Evolutionary conservation across 2,329 filamentous ascomycete genomes (phyloP).

Genomic region (Mycosphaerella sp.): DNA sequence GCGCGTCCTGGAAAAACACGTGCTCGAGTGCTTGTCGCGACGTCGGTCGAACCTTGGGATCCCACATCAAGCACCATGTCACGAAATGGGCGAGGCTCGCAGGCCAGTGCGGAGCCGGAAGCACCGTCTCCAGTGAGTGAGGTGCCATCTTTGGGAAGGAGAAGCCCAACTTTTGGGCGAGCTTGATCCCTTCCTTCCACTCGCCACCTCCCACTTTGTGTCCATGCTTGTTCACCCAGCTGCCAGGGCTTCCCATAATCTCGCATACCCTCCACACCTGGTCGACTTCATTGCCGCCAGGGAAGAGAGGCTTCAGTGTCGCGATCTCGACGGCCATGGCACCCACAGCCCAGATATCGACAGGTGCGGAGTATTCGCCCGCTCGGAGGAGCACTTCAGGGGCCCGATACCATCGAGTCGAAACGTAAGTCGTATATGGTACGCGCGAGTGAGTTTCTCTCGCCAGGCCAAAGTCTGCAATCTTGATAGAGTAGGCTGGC

Average conservation of each 20-base stretch:
- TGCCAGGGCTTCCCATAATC: slow-evolving; percentile 97
- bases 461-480: slow-evolving; percentile 96
- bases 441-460: slow-evolving; percentile 93
- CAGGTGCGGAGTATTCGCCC: slow-evolving; percentile 93
- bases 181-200: slow-evolving; percentile 87
- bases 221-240: slow-evolving; percentile 93
- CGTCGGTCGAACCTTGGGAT: slow-evolving; percentile 84
- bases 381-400: slow-evolving; percentile 90
- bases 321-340: slow-evolving; percentile 99
- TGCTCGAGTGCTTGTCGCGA: slow-evolving; percentile 91
- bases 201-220: slow-evolving; percentile 86
- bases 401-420: slow-evolving; percentile 89
- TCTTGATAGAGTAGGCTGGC: slow-evolving; percentile 91
- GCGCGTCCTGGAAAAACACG: slow-evolving; percentile 87
- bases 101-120: slow-evolving; percentile 88
- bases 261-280: slow-evolving; percentile 99
- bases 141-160: slow-evolving; percentile 99
- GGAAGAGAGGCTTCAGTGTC: slow-evolving; percentile 92
- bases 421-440: slow-evolving; percentile 97
- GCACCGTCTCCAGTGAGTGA: slow-evolving; percentile 89
- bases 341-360: slow-evolving; percentile 97
- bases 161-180: slow-evolving; percentile 94
- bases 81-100: slow-evolving; percentile 82
- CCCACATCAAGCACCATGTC: slow-evolving; percentile 99
- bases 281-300: slow-evolving; percentile 95